A percentile compares a stretch with the other conserved stretches of the same genome.
These are phyloP conservation scores for Colletotrichum cereale DNA, from an alignment of 2,329 filamentous ascomycete genomes.

Conservation along the genomic window DNA sequence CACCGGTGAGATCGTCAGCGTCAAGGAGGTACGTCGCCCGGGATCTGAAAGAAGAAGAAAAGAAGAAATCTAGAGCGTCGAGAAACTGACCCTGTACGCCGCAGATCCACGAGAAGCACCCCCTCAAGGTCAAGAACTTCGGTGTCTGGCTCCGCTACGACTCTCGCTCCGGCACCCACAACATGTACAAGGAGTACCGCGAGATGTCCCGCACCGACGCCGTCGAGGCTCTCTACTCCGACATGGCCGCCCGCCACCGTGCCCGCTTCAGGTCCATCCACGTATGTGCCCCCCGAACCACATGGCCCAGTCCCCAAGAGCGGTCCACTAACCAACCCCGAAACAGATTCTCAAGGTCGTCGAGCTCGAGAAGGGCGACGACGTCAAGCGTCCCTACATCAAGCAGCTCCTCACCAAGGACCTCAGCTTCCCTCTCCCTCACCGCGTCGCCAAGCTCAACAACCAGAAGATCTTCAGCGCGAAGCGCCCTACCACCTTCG, in stretches of 20 bases:
- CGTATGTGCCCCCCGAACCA: constrained; percentile 70
- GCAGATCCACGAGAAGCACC: constrained; percentile 96
- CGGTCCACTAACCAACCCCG: constrained; percentile 14
- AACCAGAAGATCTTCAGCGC: constrained; percentile 94
- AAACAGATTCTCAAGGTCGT: constrained; percentile 95
- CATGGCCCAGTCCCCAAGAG: neutral
- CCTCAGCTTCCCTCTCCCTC: constrained; percentile 98
- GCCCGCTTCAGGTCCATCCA: constrained; percentile 98
- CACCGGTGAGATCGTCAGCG: constrained; percentile 97
- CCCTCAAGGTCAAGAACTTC: constrained; percentile 99
- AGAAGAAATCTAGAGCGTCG: neutral
- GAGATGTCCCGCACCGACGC: constrained; percentile 97
- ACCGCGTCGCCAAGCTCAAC: constrained; percentile 87
- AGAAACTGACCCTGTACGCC: neutral
- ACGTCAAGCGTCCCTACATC: constrained; percentile 99
- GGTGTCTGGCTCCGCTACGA: constrained; percentile 99
- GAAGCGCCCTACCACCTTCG: constrained; percentile 96
- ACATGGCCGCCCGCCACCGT: constrained; percentile 99
- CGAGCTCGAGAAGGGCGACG: constrained; percentile 93
- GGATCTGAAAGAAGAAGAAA: too few species aligned
- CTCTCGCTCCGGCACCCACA: constrained; percentile 99
- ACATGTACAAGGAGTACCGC: constrained; percentile 99
- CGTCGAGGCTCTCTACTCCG: constrained; percentile 97
- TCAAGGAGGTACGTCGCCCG: constrained; percentile 84
- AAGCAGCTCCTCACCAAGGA: constrained; percentile 96